Evolutionary conservation across 2,329 filamentous ascomycete genomes (phyloP), one percentile per base, ranked within the genome.

Genomic region (Stagonosporopsis tanaceti): DNA sequence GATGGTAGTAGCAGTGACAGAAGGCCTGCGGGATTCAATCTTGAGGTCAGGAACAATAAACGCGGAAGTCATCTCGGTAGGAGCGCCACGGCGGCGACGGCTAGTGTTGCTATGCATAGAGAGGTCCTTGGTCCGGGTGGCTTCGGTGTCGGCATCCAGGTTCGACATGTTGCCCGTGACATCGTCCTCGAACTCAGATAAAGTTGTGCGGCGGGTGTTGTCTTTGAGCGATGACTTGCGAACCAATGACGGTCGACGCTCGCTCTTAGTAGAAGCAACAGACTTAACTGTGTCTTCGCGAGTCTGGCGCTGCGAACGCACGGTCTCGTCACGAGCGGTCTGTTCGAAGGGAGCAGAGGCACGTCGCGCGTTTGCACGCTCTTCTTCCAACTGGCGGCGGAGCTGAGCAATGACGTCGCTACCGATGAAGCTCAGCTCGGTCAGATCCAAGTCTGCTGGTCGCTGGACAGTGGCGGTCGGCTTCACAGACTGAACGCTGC

Each of bases 1-100:
- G 15, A 62, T 38, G 27, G 70, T 61, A 39, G 64, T 56, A 34
- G 65, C 62, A 6, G 56, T 66, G 39, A 67, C 61, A 6, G 61
- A 52, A 24, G 70, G 64, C 44, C 70, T 70, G 25, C 61, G 60
- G 14, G 63, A 68, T 68, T 70, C 68, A 41, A 88, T 74, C 20
- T 85, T 87, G 64, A 88, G 86, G 63, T 89, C 86, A 11, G 85
- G 85, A 6, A 88, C 74, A 61, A 88, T 87, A 68, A 88, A 87
- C 6, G 85, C 86, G 3, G 85, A 88, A 6, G 86, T 88, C 82
- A 86, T 83, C 55, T 87, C 84, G 25, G 80, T 78, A 14, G 78
- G 76, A 35, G 76, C 75, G 37, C 78, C 80, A 27, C 79, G 81
- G 42, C 81, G 82, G 47, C 83, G 81, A 9, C 80, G 80, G 50